Conservation (phyloP, 2,329 filamentous ascomycete species). For the Rhexocercosporidium sp. region DNA sequence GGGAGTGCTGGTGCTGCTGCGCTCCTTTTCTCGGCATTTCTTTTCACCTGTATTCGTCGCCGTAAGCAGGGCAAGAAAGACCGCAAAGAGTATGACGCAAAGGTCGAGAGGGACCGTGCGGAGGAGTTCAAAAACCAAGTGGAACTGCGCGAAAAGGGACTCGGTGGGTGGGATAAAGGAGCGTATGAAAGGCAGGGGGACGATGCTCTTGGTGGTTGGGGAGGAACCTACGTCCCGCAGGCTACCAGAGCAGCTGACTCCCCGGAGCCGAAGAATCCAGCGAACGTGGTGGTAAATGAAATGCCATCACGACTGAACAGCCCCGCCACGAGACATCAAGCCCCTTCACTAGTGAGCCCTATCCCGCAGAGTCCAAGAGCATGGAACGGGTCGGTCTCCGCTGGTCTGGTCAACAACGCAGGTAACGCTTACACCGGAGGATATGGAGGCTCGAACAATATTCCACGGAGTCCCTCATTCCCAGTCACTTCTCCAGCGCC, state of each 20-base stretch:
- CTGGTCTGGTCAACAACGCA: constrained; percentile 28
- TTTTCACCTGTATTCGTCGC: constrained; percentile 62
- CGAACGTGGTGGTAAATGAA: constrained; percentile 20
- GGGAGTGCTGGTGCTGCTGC: constrained; percentile 52
- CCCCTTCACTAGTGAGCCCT: constrained; percentile 23
- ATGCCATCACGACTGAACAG: constrained; percentile 23
- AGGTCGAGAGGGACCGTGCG: constrained; percentile 40
- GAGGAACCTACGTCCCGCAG: constrained; percentile 27
- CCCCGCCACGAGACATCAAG: constrained; percentile 14
- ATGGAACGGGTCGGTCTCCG: constrained; percentile 31
- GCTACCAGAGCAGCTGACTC: constrained; percentile 14
- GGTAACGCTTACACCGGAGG: constrained; percentile 28
- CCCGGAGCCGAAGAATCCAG: constrained; percentile 20
- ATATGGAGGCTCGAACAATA: constrained; percentile 24
- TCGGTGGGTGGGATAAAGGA: constrained; percentile 36
- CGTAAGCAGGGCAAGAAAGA: constrained; percentile 58
- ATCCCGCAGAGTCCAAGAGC: constrained; percentile 21
- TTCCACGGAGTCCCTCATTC: constrained; percentile 25
- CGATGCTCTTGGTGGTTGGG: constrained; percentile 39
- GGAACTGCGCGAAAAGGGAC: constrained; percentile 39
- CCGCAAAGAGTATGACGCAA: constrained; percentile 47
- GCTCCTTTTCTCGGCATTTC: constrained; percentile 47
- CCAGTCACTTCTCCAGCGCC: constrained; percentile 12
- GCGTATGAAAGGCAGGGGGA: constrained; percentile 34
- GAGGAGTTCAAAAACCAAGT: constrained; percentile 38